A percentile compares a stretch with the other conserved stretches of the same genome.
These are phyloP conservation scores for Dalbergia cultrata DNA, from an alignment of 306 rosid genomes.

Conservation along the genomic window DNA sequence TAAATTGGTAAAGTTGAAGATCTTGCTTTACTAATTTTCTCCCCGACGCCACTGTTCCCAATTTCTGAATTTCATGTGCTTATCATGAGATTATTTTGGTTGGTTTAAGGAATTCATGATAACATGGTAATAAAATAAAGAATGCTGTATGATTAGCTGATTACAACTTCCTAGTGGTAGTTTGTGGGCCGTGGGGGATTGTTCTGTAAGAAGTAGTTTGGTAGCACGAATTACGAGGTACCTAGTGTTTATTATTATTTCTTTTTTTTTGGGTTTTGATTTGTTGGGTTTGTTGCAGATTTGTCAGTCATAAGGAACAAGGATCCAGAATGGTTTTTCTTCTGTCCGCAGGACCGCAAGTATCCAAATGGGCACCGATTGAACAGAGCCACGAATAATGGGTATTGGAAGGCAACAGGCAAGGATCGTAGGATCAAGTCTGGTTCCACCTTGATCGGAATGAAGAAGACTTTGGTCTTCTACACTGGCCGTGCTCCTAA, in stretches of 20 bases:
- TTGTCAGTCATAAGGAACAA: conserved; percentile 73
- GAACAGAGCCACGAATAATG: conserved; percentile 83
- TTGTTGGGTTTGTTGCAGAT: conserved; percentile 52
- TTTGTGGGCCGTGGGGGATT: background rate
- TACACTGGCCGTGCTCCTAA: conserved; percentile 93
- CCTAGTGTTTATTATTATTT: background rate
- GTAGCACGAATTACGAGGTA: background rate
- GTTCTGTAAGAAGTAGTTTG: too few species aligned
- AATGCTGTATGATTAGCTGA: background rate
- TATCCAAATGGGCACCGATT: conserved; percentile 91
- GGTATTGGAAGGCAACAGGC: conserved; percentile 99
- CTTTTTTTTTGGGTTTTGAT: background rate
- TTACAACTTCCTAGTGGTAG: too few species aligned
- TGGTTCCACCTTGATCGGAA: conserved; percentile 75
- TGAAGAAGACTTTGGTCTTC: conserved; percentile 97
- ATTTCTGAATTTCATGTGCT: background rate
- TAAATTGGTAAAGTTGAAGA: conserved; percentile 27
- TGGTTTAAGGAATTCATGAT: conserved; percentile 6
- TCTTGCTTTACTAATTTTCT: conserved; percentile 22
- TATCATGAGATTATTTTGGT: background rate
- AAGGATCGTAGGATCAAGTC: conserved; percentile 93
- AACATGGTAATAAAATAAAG: background rate
- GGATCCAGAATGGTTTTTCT: conserved; percentile 99
- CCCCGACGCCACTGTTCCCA: background rate
- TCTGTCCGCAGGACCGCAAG: conserved; percentile 95